A percentile compares a stretch with the other conserved stretches of the same genome.
phyloP scores from a whole-genome alignment of 345 rosid genomes.

The Erodium maritimum region DNA sequence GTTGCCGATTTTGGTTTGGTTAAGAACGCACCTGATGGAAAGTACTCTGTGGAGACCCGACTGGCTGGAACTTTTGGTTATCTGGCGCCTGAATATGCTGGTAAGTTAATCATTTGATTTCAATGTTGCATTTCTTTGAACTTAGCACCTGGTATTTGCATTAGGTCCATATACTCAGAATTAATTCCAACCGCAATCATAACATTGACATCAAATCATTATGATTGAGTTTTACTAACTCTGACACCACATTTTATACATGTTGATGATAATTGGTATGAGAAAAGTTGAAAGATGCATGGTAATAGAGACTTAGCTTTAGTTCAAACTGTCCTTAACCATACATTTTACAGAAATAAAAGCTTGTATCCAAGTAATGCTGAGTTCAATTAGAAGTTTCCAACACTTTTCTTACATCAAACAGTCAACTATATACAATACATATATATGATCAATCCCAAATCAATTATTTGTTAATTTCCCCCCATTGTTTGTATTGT shows the following conservation, averaged over 20 bases:
- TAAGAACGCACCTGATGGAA: constrained; percentile 77
- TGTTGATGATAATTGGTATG: not conserved
- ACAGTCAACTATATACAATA: no score
- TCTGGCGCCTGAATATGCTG: constrained; percentile 93
- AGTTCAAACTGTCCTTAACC: not conserved
- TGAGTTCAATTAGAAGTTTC: no score
- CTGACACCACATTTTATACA: no score
- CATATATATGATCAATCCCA: no score
- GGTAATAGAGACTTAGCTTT: not conserved
- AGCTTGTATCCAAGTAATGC: not conserved
- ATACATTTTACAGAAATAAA: not conserved
- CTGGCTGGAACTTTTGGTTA: constrained; percentile 94
- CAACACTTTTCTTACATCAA: no score
- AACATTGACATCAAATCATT: not conserved
- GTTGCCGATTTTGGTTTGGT: constrained; percentile 91
- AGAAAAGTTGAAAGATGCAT: not conserved
- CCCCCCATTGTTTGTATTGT: no score
- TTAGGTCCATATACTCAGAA: not conserved
- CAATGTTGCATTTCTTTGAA: not conserved
- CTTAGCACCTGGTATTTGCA: not conserved
- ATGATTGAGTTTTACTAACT: no score
- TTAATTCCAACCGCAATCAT: not conserved
- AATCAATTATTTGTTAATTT: no score
- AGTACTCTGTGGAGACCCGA: constrained; percentile 73
- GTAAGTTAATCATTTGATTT: constrained; percentile 25